Evolutionary conservation across 2,329 filamentous ascomycete genomes (phyloP).

Genomic region (Alternaria arbusti): DNA sequence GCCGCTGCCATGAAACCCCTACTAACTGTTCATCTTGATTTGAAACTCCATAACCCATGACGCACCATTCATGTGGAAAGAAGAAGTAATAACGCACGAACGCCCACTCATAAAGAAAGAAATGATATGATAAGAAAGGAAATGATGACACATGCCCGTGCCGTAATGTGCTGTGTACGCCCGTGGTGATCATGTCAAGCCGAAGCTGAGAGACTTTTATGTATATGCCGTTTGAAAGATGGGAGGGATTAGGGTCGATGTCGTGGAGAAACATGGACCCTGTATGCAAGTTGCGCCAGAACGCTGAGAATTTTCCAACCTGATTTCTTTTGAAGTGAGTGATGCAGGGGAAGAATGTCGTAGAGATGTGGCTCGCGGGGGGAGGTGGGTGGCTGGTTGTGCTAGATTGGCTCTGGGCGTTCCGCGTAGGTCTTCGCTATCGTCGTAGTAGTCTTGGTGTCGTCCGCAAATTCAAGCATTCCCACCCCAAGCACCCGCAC

Average conservation of each 20-base stretch:
- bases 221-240: constrained; percentile 12
- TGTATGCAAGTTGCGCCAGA: constrained; percentile 17
- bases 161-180: background rate
- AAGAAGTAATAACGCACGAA: background rate
- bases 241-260: background rate
- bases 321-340: background rate
- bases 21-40: too few relatives aligned
- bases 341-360: background rate
- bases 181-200: background rate
- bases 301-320: constrained; percentile 15
- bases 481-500: constrained; percentile 27
- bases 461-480: too few relatives aligned
- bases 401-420: background rate
- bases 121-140: too few relatives aligned
- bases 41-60: constrained; percentile 2
- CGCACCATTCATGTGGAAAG: background rate
- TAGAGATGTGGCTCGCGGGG: too few relatives aligned
- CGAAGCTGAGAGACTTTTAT: constrained; percentile 12
- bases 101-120: background rate
- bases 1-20: too few relatives aligned
- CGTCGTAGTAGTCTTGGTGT: too few relatives aligned
- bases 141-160: background rate
- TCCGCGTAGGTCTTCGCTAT: rapidly evolving
- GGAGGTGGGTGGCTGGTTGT: too few relatives aligned
- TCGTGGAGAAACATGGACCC: background rate